Base-by-base conservation (phyloP, 345 rosid species). In the Streptanthus diversifolius region DNA sequence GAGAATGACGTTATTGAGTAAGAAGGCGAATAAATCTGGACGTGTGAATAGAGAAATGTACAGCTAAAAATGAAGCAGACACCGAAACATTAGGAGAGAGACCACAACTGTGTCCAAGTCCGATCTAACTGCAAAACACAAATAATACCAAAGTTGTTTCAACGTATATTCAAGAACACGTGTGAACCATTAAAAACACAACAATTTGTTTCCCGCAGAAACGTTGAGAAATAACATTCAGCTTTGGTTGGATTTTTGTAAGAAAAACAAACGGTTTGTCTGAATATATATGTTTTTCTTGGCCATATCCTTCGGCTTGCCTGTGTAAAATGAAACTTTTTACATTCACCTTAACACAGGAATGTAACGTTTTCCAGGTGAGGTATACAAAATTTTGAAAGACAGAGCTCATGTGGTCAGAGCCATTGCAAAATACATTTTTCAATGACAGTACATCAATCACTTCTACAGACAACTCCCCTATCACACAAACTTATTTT, bases 71-170 rank as follows among this genome's bases (percentile, higher is more conserved):
- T 39, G 19, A 59, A 66, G 33, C 72, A 71, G 53, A 58, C 62
- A 60, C 72, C 84, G 78, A 58, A 70, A 77, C 72, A 52, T 65
- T 37, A 74, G 84, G 87, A 82, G 78, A 71, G 68, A 75, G 87
- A 62, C 66, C 51, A 76, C 36, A 76, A 76, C 57, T 63, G 22
- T 63, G 71, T 45, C 45, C n/a, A 19, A 76, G 60, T 76, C 60
- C 75, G 71, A 63, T 35, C 61, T 36, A 70, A 69, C 71, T 76
- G 75, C 75, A 70, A 69, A 48, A 67, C 45, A 67, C 32, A 66
- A 35, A 66, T 36, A 75, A 29, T 29, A 51, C 59, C 78, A 37
- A 60, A 61, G 43, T 76, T 54, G 79, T 44, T 75, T 69, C 79
- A 75, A 69, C 45, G 64, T 53, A 9, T 3, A 8, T 53, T 68